A percentile compares a stretch with the other conserved stretches of the same genome.
phyloP scores from a whole-genome alignment of 2,329 filamentous ascomycete species.

The Ploettnerulaceae sp. region DNA sequence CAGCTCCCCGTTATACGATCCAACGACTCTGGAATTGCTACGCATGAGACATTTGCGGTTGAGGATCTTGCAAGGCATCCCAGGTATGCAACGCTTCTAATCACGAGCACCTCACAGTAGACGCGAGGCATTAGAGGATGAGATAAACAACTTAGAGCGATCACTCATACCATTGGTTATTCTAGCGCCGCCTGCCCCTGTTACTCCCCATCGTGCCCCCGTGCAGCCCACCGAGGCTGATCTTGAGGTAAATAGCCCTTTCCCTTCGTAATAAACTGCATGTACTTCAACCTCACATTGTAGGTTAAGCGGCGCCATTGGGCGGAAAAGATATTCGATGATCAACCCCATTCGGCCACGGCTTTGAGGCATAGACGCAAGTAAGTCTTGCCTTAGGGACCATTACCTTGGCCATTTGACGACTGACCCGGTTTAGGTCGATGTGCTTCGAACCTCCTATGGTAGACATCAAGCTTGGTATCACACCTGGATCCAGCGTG shows the following conservation, averaged over 20 bases:
- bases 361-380: constrained; percentile 40
- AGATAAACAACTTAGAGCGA: constrained; percentile 7
- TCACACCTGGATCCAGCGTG: constrained; percentile 45
- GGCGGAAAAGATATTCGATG: constrained; percentile 56
- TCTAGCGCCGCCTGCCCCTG: constrained; percentile 22
- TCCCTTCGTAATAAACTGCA: background rate
- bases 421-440: constrained; percentile 36
- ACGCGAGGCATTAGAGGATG: background rate
- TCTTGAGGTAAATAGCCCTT: constrained; percentile 26
- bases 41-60: constrained; percentile 47
- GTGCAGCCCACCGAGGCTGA: constrained; percentile 19
- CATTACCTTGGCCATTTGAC: constrained; percentile 12
- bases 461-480: constrained; percentile 40
- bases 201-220: constrained; percentile 21
- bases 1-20: constrained; percentile 49
- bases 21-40: constrained; percentile 48
- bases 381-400: constrained; percentile 30
- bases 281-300: constrained; percentile 16
- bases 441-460: constrained; percentile 44
- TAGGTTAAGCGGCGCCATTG: constrained; percentile 47
- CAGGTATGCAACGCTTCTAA: constrained; percentile 29
- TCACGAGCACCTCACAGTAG: background rate
- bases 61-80: constrained; percentile 49
- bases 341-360: constrained; percentile 46
- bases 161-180: constrained; percentile 21